phyloP scores from a whole-genome alignment of 1,139 yeast genomes.

The Blastobotrys illinoisensis region DNA sequence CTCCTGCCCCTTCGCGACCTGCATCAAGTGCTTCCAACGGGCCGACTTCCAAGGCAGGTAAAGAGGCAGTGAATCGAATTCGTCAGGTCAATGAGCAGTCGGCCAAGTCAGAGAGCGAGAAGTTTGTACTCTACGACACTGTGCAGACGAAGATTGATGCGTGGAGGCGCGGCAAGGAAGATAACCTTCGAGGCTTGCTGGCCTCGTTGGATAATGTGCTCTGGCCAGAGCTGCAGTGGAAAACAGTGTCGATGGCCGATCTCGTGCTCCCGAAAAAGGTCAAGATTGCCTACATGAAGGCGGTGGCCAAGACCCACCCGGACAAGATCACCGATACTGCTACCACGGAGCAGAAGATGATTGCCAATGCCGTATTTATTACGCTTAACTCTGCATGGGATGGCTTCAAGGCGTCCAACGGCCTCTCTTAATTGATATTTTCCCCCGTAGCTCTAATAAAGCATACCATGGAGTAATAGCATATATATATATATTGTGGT shows the following conservation, averaged over 20 bases:
- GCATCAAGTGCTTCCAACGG: slow-evolving; percentile 18
- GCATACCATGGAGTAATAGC: background rate
- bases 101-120: slow-evolving; percentile 50
- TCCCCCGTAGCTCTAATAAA: background rate
- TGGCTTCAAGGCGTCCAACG: slow-evolving; percentile 57
- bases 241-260: slow-evolving; percentile 61
- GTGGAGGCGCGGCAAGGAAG: slow-evolving; percentile 76
- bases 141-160: slow-evolving; percentile 48
- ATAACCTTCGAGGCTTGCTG: slow-evolving; percentile 68
- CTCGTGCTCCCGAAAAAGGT: slow-evolving; percentile 89
- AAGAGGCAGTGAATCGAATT: slow-evolving; percentile 44
- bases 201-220: slow-evolving; percentile 60
- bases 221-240: slow-evolving; percentile 60
- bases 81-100: slow-evolving; percentile 45
- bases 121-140: slow-evolving; percentile 52
- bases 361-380: slow-evolving; percentile 84
- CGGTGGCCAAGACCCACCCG: slow-evolving; percentile 90
- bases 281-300: slow-evolving; percentile 82
- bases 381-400: slow-evolving; percentile 90
- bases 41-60: slow-evolving; percentile 32
- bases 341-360: slow-evolving; percentile 66
- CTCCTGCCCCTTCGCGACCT: slow-evolving; percentile 17
- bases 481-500: background rate
- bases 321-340: slow-evolving; percentile 64
- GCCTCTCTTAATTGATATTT: slow-evolving; percentile 30